Base-by-base conservation (phyloP, 257 asterid genomes). In the Asclepias syriaca region DNA sequence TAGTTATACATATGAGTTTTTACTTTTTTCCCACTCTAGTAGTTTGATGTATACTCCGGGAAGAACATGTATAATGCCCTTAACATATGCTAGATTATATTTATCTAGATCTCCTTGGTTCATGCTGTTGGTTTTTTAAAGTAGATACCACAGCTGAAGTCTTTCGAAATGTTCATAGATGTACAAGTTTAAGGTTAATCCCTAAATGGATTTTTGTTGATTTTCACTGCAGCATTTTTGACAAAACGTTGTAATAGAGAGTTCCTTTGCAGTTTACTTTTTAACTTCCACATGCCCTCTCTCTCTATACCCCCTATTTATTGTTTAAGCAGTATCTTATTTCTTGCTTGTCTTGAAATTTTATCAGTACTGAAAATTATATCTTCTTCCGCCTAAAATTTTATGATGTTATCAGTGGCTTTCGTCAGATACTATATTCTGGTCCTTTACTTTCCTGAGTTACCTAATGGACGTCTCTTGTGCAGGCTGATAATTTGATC, bases 401-500 rank as follows among this genome's bases (percentile, higher is more conserved):
- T 24, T 24, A 32, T 29, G 66, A 32, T 61, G n/a, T n/a, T 15
- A 60, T 13, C 18, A 37, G 14, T 5, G 13, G 16, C 37, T 6
- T 24, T 67, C 24, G 43, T 19, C 43, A 45, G 27, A 12, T 48
- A 24, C 15, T 10, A 29, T 24, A 4, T 6, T 43, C 58, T 46
- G 46, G 15, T 56, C 21, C 22, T 27, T 60, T 29, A 60, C 34
- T 60, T 29, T 24, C 16, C 43, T 60, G 43, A 60, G 65, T 34
- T 24, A 59, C 29, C 66, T 16, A 2, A 34, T 1, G 48, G 48
- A 43, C 12, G 21, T 67, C 9, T 67, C 22, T 29, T 48, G 22
- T 69, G 88, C 83, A 94, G 98, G 96, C 99, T 40, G 95, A 87
- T 65, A 68, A 81, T 74, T 81, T 90, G 74, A 89, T 95, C 57